A percentile compares a stretch with the other conserved stretches of the same genome.
Conservation (phyloP, 1,139 yeast genomes). For the Candida albicans region DNA sequence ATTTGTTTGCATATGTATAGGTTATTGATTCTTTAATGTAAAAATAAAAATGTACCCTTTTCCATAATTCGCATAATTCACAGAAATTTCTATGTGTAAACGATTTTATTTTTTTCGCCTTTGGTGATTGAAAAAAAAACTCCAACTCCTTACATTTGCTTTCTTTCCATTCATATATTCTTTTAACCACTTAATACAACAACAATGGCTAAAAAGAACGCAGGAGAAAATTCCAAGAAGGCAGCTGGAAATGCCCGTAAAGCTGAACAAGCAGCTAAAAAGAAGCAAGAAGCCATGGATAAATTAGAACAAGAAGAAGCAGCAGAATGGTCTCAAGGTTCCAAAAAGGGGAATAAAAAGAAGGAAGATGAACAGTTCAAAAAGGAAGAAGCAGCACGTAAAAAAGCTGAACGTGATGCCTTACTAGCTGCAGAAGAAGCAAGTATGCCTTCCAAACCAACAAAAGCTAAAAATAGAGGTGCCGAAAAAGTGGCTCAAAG, state of each 20-base stretch:
- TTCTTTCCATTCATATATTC: neutral
- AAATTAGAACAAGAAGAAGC: slow-evolving; percentile 57
- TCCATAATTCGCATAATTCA: slow-evolving; percentile 6
- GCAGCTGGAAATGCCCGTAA: slow-evolving; percentile 72
- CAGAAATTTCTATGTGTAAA: neutral
- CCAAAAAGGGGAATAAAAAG: slow-evolving; percentile 70
- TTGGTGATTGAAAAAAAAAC: too few species aligned
- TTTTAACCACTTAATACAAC: neutral
- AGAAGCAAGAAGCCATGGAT: slow-evolving; percentile 53
- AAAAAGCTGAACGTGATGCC: slow-evolving; percentile 64
- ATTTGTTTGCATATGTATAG: too few species aligned
- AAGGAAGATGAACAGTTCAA: slow-evolving; percentile 63
- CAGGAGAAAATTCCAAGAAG: slow-evolving; percentile 60
- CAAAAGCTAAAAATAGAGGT: slow-evolving; percentile 59
- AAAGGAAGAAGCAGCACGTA: slow-evolving; percentile 62
- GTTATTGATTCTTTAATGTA: too few species aligned
- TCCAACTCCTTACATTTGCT: neutral
- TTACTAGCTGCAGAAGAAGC: slow-evolving; percentile 64
- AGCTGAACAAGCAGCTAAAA: slow-evolving; percentile 65
- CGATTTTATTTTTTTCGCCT: too few species aligned
- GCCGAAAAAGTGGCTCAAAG: slow-evolving; percentile 68
- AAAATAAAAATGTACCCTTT: slow-evolving; percentile 1
- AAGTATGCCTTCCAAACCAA: slow-evolving; percentile 58
- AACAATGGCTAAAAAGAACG: slow-evolving; percentile 57
- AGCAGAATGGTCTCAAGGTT: slow-evolving; percentile 68